Evolutionary conservation across 441 rosid genomes (phyloP).

Genomic region (Adansonia madagascariensis): DNA sequence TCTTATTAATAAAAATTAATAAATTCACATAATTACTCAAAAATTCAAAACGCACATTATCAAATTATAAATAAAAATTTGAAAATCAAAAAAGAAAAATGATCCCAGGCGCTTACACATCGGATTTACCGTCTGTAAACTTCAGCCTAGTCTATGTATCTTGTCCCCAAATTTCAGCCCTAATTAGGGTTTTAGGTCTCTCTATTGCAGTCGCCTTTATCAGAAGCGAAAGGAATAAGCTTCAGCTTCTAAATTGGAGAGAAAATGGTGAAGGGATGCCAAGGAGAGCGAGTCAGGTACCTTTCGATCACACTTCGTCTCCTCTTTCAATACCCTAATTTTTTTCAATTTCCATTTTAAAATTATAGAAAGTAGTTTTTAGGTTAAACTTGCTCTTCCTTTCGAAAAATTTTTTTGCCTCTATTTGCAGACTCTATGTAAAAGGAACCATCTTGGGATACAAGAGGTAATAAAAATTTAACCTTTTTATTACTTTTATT

Average conservation of each 20-base stretch:
- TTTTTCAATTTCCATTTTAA: not conserved
- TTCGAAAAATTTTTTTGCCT: not conserved
- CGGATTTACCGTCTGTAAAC: not conserved
- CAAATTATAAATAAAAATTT: too few species aligned
- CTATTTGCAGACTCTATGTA: slow-evolving; percentile 2
- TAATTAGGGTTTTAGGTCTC: not conserved
- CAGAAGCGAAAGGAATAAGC: not conserved
- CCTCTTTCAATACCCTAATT: not conserved
- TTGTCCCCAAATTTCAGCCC: not conserved
- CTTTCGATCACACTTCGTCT: not conserved
- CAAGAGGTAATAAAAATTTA: slow-evolving; percentile 3
- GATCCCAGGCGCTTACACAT: not conserved
- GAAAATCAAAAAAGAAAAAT: too few species aligned
- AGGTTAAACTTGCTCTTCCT: not conserved
- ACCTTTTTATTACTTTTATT: not conserved
- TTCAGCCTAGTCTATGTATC: not conserved
- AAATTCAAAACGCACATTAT: too few species aligned
- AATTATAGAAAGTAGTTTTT: not conserved
- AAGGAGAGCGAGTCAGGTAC: slow-evolving; percentile 11
- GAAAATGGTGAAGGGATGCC: slow-evolving; percentile 2
- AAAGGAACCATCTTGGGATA: slow-evolving; percentile 14
- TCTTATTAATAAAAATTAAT: too few species aligned
- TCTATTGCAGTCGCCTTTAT: not conserved
- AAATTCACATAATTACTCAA: too few species aligned
- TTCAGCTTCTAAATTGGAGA: not conserved